Evolutionary conservation across 768 basidiomycete species (phyloP).

Genomic region (Tephrocybe sp.): DNA sequence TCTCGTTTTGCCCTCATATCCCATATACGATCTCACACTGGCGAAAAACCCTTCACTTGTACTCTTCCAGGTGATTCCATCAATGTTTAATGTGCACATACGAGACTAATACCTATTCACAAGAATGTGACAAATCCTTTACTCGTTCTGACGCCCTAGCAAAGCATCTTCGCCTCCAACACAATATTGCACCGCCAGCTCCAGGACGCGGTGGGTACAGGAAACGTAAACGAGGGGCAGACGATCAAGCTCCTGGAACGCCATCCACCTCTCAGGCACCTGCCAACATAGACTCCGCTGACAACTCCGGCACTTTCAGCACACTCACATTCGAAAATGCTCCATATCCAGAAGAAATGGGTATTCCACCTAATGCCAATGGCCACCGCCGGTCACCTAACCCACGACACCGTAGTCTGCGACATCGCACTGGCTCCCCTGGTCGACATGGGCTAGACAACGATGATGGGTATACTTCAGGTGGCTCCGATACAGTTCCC

Average conservation of each 20-base stretch:
- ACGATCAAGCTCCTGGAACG: slow-evolving; percentile 29
- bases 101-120: neutral
- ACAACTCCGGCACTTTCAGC: slow-evolving; percentile 39
- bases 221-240: slow-evolving; percentile 63
- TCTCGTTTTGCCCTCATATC: slow-evolving; percentile 89
- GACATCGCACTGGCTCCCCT: slow-evolving; percentile 11
- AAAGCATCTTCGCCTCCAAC: slow-evolving; percentile 89
- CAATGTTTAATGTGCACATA: neutral
- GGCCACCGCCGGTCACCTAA: slow-evolving; percentile 17
- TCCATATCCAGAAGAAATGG: slow-evolving; percentile 35
- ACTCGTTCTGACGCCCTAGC: slow-evolving; percentile 91
- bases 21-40: slow-evolving; percentile 89
- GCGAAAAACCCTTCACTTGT: slow-evolving; percentile 91
- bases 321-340: slow-evolving; percentile 65
- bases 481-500: slow-evolving; percentile 49
- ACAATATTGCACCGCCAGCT: slow-evolving; percentile 71
- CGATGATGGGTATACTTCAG: slow-evolving; percentile 35
- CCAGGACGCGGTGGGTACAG: slow-evolving; percentile 69
- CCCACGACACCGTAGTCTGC: no score
- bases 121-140: slow-evolving; percentile 94
- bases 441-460: slow-evolving; percentile 26
- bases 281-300: slow-evolving; percentile 19
- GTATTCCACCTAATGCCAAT: slow-evolving; percentile 14
- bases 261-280: slow-evolving; percentile 21
- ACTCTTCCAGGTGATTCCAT: slow-evolving; percentile 57